These are phyloP conservation scores for Cornus suecica DNA, from an alignment of 148 eudicot species.

Conservation along the genomic window DNA sequence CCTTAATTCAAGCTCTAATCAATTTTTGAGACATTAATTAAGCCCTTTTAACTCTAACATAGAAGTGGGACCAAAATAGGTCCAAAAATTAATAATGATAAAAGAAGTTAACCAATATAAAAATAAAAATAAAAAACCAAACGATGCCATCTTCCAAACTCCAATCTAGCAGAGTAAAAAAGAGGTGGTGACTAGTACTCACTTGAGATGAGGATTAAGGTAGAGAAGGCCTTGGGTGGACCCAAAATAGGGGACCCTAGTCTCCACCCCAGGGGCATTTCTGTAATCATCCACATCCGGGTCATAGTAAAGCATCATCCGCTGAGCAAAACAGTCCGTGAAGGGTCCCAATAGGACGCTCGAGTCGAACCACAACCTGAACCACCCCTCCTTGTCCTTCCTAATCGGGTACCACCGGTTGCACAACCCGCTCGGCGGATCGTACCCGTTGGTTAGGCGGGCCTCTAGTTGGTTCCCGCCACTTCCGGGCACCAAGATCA, in stretches of 20 bases:
- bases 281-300: constrained; percentile 56
- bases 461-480: constrained; percentile 95
- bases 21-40: no score
- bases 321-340: constrained; percentile 65
- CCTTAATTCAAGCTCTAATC: no score
- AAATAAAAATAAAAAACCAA: no score
- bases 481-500: constrained; percentile 72
- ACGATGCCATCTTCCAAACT: no score
- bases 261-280: constrained; percentile 91
- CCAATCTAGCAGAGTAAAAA: neutral
- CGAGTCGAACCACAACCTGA: constrained; percentile 89
- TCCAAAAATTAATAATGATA: no score
- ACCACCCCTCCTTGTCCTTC: constrained; percentile 70
- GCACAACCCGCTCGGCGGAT: constrained; percentile 65
- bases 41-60: no score
- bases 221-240: constrained; percentile 58
- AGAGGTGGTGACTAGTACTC: constrained; percentile 15
- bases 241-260: constrained; percentile 66
- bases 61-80: no score
- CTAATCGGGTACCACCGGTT: constrained; percentile 38
- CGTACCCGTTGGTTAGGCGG: constrained; percentile 59
- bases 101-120: no score
- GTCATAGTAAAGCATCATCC: constrained; percentile 82
- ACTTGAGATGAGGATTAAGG: constrained; percentile 82
- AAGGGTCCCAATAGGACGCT: constrained; percentile 61